Conservation (phyloP, 2,329 filamentous ascomycete species). For the Sodiomyces alkalinus region DNA sequence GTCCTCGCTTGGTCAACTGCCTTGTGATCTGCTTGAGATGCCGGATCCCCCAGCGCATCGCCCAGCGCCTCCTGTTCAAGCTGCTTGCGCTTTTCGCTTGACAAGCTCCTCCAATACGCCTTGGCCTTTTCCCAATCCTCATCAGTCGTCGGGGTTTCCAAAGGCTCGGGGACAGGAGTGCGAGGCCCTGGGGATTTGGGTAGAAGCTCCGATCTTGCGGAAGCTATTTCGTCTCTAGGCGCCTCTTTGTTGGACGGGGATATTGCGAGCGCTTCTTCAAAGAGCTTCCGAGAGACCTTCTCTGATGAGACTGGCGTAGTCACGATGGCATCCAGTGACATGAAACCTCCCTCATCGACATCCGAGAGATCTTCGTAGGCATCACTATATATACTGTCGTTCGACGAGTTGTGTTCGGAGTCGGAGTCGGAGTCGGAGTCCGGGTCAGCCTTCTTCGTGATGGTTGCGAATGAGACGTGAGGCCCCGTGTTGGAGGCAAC, state of each 20-base stretch:
- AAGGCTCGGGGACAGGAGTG: not conserved
- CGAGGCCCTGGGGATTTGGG: not conserved
- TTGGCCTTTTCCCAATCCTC: slow-evolving; percentile 55
- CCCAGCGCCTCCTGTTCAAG: slow-evolving; percentile 42
- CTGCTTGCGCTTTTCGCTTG: slow-evolving; percentile 44
- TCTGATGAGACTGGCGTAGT: slow-evolving; percentile 10
- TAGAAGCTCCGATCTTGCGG: not conserved
- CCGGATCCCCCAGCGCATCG: no score
- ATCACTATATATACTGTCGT: slow-evolving; percentile 55
- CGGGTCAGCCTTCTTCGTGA: no score
- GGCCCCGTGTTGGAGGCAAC: no score
- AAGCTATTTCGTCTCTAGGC: not conserved
- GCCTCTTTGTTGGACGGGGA: not conserved
- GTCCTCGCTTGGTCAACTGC: no score
- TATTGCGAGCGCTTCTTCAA: slow-evolving; percentile 4
- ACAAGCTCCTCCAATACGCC: slow-evolving; percentile 54
- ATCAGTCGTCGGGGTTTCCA: slow-evolving; percentile 1
- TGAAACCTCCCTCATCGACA: slow-evolving; percentile 49
- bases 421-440: no score
- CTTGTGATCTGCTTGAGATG: slow-evolving; percentile 30
- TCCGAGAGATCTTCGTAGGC: slow-evolving; percentile 61
- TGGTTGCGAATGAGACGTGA: no score
- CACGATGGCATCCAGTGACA: slow-evolving; percentile 55
- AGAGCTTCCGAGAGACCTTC: slow-evolving; percentile 5
- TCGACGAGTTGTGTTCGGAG: slow-evolving; percentile 17